A percentile compares a stretch with the other conserved stretches of the same genome.
Conservation (phyloP, 306 rosid genomes). For the Vigna unguiculata region DNA sequence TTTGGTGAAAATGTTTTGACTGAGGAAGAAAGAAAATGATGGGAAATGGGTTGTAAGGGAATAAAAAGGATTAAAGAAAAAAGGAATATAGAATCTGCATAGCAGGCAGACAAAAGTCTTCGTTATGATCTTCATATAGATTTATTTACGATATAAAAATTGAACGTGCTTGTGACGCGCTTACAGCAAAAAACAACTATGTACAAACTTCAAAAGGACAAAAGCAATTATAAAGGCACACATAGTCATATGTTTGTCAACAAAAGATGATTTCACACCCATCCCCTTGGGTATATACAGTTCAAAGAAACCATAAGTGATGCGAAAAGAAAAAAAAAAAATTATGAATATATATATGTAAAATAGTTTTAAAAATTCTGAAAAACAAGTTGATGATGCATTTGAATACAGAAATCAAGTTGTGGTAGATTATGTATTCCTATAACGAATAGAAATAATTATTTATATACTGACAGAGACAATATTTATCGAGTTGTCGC, state of each 20-base stretch:
- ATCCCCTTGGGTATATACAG: not conserved
- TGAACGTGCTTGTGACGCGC: constrained; percentile 43
- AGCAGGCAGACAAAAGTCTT: constrained; percentile 37
- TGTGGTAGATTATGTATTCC: not conserved
- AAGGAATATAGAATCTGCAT: constrained; percentile 39
- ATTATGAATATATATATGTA: not conserved
- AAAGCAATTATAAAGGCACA: constrained; percentile 20
- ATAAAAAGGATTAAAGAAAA: constrained; percentile 22
- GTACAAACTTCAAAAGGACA: constrained; percentile 38
- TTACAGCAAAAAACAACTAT: constrained; percentile 31
- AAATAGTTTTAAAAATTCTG: not conserved
- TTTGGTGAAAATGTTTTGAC: not conserved
- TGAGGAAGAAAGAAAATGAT: constrained; percentile 20
- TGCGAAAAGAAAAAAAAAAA: not conserved
- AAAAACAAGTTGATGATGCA: not conserved
- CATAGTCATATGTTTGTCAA: not conserved
- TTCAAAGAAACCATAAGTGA: not conserved
- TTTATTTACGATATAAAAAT: not conserved
- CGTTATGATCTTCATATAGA: constrained; percentile 27
- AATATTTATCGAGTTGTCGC: constrained; percentile 34
- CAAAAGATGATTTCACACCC: constrained; percentile 12
- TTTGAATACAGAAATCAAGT: not conserved
- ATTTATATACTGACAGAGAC: constrained; percentile 9
- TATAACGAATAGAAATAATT: not conserved
- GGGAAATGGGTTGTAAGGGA: not conserved